phyloP scores from a whole-genome alignment of 1,139 yeast species.

The Candida anutae region DNA sequence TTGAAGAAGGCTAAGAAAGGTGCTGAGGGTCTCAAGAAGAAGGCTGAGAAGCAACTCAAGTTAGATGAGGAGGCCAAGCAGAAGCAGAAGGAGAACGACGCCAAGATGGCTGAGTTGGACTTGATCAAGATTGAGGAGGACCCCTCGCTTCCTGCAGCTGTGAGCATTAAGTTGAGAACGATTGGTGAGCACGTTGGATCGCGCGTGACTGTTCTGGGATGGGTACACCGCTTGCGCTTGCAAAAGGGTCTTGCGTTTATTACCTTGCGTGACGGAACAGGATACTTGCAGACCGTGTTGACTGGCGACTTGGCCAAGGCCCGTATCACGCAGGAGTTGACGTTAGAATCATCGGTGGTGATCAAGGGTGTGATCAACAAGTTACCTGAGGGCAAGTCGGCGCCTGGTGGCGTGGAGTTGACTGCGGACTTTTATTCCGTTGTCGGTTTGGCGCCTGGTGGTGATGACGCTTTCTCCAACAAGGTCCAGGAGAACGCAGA shows the following conservation, averaged over 20 bases:
- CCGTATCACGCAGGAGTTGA: slow-evolving; percentile 72
- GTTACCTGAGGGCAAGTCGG: slow-evolving; percentile 92
- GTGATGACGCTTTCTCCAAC: slow-evolving; percentile 93
- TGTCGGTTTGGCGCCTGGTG: slow-evolving; percentile 91
- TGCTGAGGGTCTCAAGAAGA: slow-evolving; percentile 84
- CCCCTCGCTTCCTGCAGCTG: slow-evolving; percentile 59
- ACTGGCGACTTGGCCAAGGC: slow-evolving; percentile 91
- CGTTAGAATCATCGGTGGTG: slow-evolving; percentile 78
- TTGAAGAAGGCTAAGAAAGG: slow-evolving; percentile 96
- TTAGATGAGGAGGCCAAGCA: slow-evolving; percentile 53
- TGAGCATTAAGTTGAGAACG: slow-evolving; percentile 54
- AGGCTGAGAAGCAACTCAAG: slow-evolving; percentile 72
- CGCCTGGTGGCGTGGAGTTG: slow-evolving; percentile 97
- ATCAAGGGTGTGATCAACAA: slow-evolving; percentile 74
- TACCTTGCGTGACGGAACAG: slow-evolving; percentile 93
- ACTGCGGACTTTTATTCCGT: slow-evolving; percentile 83
- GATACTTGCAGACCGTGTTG: slow-evolving; percentile 80
- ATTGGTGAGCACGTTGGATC: slow-evolving; percentile 45
- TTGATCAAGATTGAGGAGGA: slow-evolving; percentile 67
- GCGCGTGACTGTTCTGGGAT: slow-evolving; percentile 79
- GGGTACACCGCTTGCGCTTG: slow-evolving; percentile 91
- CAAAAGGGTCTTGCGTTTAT: slow-evolving; percentile 91
- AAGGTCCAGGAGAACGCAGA: slow-evolving; percentile 90
- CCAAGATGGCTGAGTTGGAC: slow-evolving; percentile 70
- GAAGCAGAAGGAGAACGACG: slow-evolving; percentile 60